Evolutionary conservation across 768 basidiomycete genomes (phyloP).

Genomic region (Lentinula edodes): DNA sequence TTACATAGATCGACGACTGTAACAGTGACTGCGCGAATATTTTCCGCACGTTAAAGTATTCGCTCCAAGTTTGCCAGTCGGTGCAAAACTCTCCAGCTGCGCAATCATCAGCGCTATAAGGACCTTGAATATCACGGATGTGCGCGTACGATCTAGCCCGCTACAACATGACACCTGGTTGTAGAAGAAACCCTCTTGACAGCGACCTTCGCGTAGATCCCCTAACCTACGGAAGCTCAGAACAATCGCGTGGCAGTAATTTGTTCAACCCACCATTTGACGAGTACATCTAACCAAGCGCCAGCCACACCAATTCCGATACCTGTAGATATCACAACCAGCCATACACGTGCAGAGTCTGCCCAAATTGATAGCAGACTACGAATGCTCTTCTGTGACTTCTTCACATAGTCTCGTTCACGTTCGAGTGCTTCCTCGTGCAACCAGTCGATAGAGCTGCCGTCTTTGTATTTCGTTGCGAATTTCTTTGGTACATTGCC

Average conservation of each 20-base stretch:
- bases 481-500: neutral
- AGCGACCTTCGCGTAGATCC: conserved; percentile 65
- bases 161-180: conserved; percentile 69
- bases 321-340: conserved; percentile 63
- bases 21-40: conserved; percentile 58
- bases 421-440: conserved; percentile 62
- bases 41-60: conserved; percentile 45
- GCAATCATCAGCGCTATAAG: neutral
- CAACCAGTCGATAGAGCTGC: conserved; percentile 64
- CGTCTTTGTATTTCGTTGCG: conserved; percentile 43
- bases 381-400: conserved; percentile 47
- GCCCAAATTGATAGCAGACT: conserved; percentile 49
- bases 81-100: conserved; percentile 62
- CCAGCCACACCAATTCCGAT: conserved; percentile 63
- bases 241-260: neutral
- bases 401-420: conserved; percentile 43
- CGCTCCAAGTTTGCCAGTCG: conserved; percentile 68
- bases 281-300: conserved; percentile 68
- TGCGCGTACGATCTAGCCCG: conserved; percentile 49
- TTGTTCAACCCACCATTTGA: conserved; percentile 51
- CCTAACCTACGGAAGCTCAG: conserved; percentile 43
- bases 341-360: conserved; percentile 59
- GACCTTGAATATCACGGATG: neutral
- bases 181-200: conserved; percentile 65
- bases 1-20: conserved; percentile 60